Evolutionary conservation across 371 early-diverging fungal species (phyloP).

Genomic region (Mortierella sp.): DNA sequence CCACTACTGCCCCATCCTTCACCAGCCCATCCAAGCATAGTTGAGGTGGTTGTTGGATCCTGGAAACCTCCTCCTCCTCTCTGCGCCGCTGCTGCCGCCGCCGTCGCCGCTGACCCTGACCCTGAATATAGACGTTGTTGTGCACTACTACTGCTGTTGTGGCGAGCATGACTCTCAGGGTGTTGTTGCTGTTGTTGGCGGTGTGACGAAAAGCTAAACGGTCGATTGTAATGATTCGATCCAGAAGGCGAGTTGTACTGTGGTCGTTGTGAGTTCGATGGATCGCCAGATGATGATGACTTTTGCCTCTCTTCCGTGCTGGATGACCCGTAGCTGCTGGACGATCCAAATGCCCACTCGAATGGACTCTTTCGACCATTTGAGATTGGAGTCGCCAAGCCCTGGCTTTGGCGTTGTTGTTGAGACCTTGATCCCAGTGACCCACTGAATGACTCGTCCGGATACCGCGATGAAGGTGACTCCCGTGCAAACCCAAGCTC

Average conservation of each 20-base stretch:
- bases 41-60: neutral
- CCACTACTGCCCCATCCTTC: conserved; percentile 3
- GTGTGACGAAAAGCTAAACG: conserved; percentile 6
- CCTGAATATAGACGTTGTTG: conserved; percentile 3
- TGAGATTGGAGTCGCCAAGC: neutral
- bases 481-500: conserved; percentile 4
- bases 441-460: conserved; percentile 1
- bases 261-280: conserved; percentile 3
- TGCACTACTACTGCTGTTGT: neutral
- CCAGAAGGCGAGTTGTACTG: conserved; percentile 13
- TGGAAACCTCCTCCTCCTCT: conserved; percentile 5
- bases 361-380: conserved; percentile 45
- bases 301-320: conserved; percentile 7
- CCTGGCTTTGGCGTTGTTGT: neutral
- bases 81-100: conserved; percentile 7
- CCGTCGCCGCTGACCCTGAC: too few species aligned
- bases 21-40: neutral
- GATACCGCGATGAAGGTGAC: conserved; percentile 1
- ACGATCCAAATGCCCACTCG: conserved; percentile 42
- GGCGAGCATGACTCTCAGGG: neutral
- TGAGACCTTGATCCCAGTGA: conserved; percentile 11
- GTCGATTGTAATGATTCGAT: conserved; percentile 15
- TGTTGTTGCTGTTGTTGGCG: conserved; percentile 11
- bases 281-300: conserved; percentile 6
- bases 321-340: neutral